A percentile compares a stretch with the other conserved stretches of the same genome.
These are phyloP conservation scores for Penicillium chermesinum DNA, from an alignment of 495 filamentous ascomycete species.

Conservation along the genomic window DNA sequence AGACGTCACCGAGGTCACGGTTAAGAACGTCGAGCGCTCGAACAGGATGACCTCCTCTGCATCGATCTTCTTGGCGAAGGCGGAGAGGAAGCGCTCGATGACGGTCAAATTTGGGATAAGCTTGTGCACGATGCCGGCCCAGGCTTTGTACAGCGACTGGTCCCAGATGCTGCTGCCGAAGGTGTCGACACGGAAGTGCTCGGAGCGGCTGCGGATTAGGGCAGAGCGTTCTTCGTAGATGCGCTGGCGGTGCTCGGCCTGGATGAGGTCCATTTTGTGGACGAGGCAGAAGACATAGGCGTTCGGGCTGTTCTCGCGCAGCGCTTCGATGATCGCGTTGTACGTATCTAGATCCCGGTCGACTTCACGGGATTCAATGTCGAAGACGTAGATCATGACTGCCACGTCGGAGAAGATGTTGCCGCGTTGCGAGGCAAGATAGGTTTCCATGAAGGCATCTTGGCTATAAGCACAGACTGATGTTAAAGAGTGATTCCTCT, in stretches of 20 bases:
- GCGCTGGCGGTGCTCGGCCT: slow-evolving; percentile 64
- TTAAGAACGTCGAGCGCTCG: slow-evolving; percentile 91
- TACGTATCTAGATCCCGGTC: slow-evolving; percentile 88
- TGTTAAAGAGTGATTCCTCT: too few species aligned
- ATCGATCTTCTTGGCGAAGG: slow-evolving; percentile 74
- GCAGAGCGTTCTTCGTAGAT: slow-evolving; percentile 75
- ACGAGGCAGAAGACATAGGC: slow-evolving; percentile 89
- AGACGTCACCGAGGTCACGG: slow-evolving; percentile 79
- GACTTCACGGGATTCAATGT: slow-evolving; percentile 92
- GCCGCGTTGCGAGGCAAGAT: slow-evolving; percentile 84
- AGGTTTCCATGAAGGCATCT: slow-evolving; percentile 98
- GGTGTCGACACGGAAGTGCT: slow-evolving; percentile 62
- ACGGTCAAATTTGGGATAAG: slow-evolving; percentile 88
- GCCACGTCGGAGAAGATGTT: slow-evolving; percentile 97
- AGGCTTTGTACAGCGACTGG: slow-evolving; percentile 95
- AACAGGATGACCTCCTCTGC: slow-evolving; percentile 94
- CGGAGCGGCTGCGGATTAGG: slow-evolving; percentile 69
- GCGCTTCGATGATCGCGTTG: slow-evolving; percentile 74
- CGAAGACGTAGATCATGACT: slow-evolving; percentile 98
- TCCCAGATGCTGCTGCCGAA: slow-evolving; percentile 98
- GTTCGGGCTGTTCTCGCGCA: slow-evolving; percentile 75
- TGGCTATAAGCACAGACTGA: too few species aligned
- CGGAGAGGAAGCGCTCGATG: slow-evolving; percentile 76
- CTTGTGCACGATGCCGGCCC: slow-evolving; percentile 94
- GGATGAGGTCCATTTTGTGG: slow-evolving; percentile 99